Evolutionary conservation across 345 rosid genomes (phyloP).

Genomic region (Microcos paniculata): DNA sequence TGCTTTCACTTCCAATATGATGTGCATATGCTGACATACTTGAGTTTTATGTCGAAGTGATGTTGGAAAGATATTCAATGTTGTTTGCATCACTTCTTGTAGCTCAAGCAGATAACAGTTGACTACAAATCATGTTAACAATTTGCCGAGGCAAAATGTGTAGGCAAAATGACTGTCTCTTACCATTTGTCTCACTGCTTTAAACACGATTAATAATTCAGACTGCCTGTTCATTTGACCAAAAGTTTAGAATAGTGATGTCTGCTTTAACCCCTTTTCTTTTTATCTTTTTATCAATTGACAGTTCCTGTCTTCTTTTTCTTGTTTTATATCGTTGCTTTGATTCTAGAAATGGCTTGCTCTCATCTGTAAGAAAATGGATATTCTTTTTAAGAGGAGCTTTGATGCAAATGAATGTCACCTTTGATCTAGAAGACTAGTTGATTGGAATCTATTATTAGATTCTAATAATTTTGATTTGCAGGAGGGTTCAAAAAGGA

Average conservation of each 20-base stretch:
- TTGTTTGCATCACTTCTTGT: not conserved
- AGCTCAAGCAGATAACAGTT: not conserved
- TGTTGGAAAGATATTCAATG: not conserved
- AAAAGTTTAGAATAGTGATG: not conserved
- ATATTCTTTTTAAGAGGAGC: not conserved
- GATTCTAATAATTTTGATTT: slow-evolving; percentile 5
- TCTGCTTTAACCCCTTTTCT: not conserved
- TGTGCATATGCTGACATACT: not conserved
- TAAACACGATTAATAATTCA: not conserved
- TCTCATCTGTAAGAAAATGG: not conserved
- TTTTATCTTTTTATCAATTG: not conserved
- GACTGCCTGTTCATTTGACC: not conserved
- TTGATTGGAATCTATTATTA: not conserved
- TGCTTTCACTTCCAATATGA: not conserved
- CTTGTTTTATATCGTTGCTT: not conserved
- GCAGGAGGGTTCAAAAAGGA: slow-evolving; percentile 74
- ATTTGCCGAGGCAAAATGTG: not conserved
- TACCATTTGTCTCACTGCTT: not conserved
- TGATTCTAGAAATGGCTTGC: not conserved
- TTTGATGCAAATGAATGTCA: not conserved
- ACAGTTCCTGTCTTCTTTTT: not conserved
- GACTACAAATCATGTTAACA: not conserved
- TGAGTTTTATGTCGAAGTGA: not conserved
- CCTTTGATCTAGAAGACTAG: not conserved
- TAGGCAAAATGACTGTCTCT: not conserved